Evolutionary conservation across 2,329 filamentous ascomycete genomes (phyloP), one percentile per base, ranked within the genome.

Genomic region (Cryphonectria japonica): DNA sequence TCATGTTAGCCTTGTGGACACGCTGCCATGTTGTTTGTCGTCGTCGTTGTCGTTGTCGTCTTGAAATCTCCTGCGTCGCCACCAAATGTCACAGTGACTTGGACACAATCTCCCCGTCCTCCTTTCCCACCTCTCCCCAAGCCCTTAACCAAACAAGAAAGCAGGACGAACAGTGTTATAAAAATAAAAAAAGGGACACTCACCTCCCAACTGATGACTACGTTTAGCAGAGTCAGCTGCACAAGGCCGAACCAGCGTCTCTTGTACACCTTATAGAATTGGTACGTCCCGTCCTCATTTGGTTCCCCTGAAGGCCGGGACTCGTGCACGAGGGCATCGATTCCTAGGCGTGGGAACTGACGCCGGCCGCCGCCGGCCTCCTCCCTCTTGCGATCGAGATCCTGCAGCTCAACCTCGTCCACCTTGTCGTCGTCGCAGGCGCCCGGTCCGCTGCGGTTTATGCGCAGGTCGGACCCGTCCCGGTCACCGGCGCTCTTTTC

Each of bases 201-300:
- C 87, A 96, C 93, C 88, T 97, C 94, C 95, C 95, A 98, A 78
- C 93, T 97, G 59, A 97, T 92, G 72, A 98, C 89, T 69, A 98
- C 91, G 79, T 98, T 99, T 82, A 98, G 85, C 77, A 98, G 82
- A 8, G 94, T 92, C 78, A 98, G 82, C 81, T 97, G 93, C 32
- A 88, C 82, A 67, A 99, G 84, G 0, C 96, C 96, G 79, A 97
- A 93, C 90, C 94, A 99, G 61, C 96, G 88, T 77, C 94, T 88
- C 82, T 92, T 95, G 79, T 98, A 98, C 60, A 80, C 79, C 69
- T 76, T 79, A 74, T 79, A 81, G 65, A 75, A 70, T 41, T 66
- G 70, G 37, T 60, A 60, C 6, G 66, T 67, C 26, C 68, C 72
- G 60, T 70, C 72, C 46, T 64, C 70, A 41, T 57, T 59, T 6